Evolutionary conservation across 2,329 filamentous ascomycete species (phyloP), one percentile per base, ranked within the genome.

Genomic region (Aspergillus latus): DNA sequence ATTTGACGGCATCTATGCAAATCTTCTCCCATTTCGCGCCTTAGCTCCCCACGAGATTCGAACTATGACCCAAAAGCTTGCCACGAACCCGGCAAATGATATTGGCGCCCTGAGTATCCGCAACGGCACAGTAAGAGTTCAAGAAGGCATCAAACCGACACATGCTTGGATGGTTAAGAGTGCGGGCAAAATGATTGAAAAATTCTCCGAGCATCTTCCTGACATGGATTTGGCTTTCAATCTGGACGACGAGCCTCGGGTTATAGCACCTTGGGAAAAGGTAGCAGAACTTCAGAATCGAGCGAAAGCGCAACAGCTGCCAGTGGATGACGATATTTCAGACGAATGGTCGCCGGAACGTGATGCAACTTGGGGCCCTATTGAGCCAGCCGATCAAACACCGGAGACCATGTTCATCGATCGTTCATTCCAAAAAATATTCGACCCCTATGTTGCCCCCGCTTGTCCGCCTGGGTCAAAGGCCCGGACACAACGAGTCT

Each of bases 191-290:
- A 82, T 86, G 74, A 82, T 86, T 32, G 73, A 76, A 36, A 74
- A 77, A 1, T 84, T 86, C 61, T 74, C 76, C 1, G 66, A 81
- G 54, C 75, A 78, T 61, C 74, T 86, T 30, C 84, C 84, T 0
- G 83, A 86, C 58, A 86, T 87, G 84, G 83, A 86, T 63, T 67
- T 87, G 37, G 82, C 80, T 0, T 81, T 86, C 70, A 86, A 86
- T 58, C 65, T 86, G n/a, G 84, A 85, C 57, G 82, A 86, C 59
- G 82, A 85, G 62, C 78, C 78, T 46, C 78, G 84, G 9, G 79
- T 86, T 9, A 79, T 80, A 29, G 77, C 85, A 2, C 82, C 82
- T 0, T 81, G 76, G 68, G 72, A 75, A 39, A 70, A 71, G 2
- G 65, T 79, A 13, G 65, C 76, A 32, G 57, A 57, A 2, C 67